Evolutionary conservation across 2,329 filamentous ascomycete genomes (phyloP), one percentile per base, ranked within the genome.

Genomic region (Diaporthe sp.): DNA sequence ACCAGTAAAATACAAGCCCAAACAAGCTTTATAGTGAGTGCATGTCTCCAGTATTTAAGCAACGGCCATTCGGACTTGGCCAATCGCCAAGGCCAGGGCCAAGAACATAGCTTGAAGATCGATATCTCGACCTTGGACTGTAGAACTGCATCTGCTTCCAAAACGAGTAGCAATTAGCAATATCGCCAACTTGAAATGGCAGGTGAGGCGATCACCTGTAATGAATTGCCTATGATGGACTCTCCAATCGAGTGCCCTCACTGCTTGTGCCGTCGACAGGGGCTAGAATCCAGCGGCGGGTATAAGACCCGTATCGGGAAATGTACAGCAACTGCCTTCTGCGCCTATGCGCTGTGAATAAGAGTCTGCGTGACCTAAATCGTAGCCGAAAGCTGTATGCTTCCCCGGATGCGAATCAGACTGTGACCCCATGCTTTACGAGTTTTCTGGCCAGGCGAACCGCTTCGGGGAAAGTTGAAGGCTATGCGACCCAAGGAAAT

Each of bases 1-100:
- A 5, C 57, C 34, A 47, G 9, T 22, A 47, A 31, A 5, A 13
- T 12, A 13, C 25, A 65, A 10, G 60, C 6, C 15, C 17, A 47
- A 65, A 65, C 39, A 65, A 65, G 60, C 60, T 65, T 65, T 65
- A 31, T 31, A 65, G 39, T 31, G 20, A 22, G 60, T 31, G 37
- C 3, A 17, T 28, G 37, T 63, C 60, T 47, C 60, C 60, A 65
- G 25, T 31, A 28, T 65, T 65, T 65, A 47, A 47, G 39, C 60
- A 44, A 63, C 13, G 1, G 3, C 15, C 15, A 63, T 5, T 47
- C 25, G 60, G 60, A 65, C 57, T 65, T 31, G 42, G 44, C 42
- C 20, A 34, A 34, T 67, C 42, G 61, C 28, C 61, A 37, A 67
- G 61, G 17, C 28, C 61, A 67, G 17, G 25, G 28, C 61, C 61